phyloP scores from a whole-genome alignment of 2,329 filamentous ascomycete species.

The Diaporthe vexans region DNA sequence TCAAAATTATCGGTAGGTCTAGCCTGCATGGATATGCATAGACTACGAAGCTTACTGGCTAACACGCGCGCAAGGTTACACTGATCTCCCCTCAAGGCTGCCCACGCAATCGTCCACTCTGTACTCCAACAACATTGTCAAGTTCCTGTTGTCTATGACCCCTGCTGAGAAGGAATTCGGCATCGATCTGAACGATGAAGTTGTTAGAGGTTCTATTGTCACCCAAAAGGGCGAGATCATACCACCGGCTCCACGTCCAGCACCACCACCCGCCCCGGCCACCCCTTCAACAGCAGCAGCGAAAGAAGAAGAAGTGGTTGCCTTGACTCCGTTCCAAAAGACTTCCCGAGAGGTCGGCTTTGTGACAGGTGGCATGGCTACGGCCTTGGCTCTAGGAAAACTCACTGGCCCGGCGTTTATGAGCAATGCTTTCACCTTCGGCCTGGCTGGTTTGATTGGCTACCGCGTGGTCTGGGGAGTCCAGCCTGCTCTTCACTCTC shows the following conservation, averaged over 20 bases:
- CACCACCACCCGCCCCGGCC: constrained; percentile 68
- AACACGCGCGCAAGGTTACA: constrained; percentile 71
- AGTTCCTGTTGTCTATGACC: constrained; percentile 85
- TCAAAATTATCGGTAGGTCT: constrained; percentile 82
- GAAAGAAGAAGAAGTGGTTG: constrained; percentile 71
- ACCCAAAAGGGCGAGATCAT: constrained; percentile 83
- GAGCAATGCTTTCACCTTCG: constrained; percentile 88
- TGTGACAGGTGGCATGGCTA: constrained; percentile 83
- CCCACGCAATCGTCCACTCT: constrained; percentile 91
- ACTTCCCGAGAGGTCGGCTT: constrained; percentile 80
- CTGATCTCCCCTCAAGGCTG: constrained; percentile 86
- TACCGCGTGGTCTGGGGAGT: constrained; percentile 94
- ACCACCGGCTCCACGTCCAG: constrained; percentile 80
- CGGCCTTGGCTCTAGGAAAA: constrained; percentile 82
- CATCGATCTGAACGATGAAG: constrained; percentile 85
- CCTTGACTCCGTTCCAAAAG: constrained; percentile 86
- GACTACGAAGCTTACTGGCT: not conserved
- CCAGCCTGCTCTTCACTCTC: constrained; percentile 84
- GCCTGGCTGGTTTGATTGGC: constrained; percentile 85
- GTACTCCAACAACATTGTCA: constrained; percentile 95
- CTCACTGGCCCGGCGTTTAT: constrained; percentile 87
- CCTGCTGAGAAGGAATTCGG: constrained; percentile 85
- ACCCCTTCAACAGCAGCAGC: constrained; percentile 65
- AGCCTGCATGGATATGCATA: not conserved
- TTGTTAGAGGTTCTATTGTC: constrained; percentile 87